These are phyloP conservation scores for Aspergillus glaucus DNA, from an alignment of 2,329 filamentous ascomycete genomes.

Conservation along the genomic window DNA sequence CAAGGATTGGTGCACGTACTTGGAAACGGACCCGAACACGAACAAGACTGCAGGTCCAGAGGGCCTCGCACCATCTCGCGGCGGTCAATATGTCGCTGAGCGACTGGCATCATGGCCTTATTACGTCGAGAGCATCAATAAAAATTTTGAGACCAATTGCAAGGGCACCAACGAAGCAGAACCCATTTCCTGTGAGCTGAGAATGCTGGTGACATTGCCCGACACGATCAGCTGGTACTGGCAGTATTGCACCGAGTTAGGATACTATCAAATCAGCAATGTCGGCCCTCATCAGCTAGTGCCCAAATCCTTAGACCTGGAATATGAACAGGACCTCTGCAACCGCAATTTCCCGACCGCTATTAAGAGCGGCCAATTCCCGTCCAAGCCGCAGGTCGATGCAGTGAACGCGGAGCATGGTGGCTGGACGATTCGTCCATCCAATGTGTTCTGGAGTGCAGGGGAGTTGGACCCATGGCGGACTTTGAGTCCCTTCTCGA, in stretches of 20 bases:
- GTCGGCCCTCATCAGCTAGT: slow-evolving; percentile 42
- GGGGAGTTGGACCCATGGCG: slow-evolving; percentile 51
- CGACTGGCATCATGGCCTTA: slow-evolving; percentile 38
- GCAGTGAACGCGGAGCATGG: slow-evolving; percentile 41
- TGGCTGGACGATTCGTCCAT: slow-evolving; percentile 48
- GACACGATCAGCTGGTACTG: slow-evolving; percentile 42
- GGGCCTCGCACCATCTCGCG: slow-evolving; percentile 38
- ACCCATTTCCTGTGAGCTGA: slow-evolving; percentile 33
- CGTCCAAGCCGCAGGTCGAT: slow-evolving; percentile 33
- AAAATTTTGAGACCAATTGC: slow-evolving; percentile 37
- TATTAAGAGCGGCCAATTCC: slow-evolving; percentile 33
- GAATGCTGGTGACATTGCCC: slow-evolving; percentile 28
- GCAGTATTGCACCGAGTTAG: slow-evolving; percentile 51
- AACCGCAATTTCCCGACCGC: slow-evolving; percentile 45
- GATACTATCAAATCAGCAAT: slow-evolving; percentile 46
- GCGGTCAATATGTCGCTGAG: slow-evolving; percentile 36
- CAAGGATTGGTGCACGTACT: slow-evolving; percentile 40
- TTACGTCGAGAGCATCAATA: slow-evolving; percentile 34
- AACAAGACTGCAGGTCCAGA: slow-evolving; percentile 30
- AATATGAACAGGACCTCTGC: slow-evolving; percentile 42
- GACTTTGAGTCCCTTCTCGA: slow-evolving; percentile 40
- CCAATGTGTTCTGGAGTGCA: slow-evolving; percentile 46
- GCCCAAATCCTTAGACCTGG: slow-evolving; percentile 42
- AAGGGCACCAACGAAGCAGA: slow-evolving; percentile 18
- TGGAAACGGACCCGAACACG: slow-evolving; percentile 39